Conservation (phyloP, 2,329 filamentous ascomycete species). For the Lojkania enalia region DNA sequence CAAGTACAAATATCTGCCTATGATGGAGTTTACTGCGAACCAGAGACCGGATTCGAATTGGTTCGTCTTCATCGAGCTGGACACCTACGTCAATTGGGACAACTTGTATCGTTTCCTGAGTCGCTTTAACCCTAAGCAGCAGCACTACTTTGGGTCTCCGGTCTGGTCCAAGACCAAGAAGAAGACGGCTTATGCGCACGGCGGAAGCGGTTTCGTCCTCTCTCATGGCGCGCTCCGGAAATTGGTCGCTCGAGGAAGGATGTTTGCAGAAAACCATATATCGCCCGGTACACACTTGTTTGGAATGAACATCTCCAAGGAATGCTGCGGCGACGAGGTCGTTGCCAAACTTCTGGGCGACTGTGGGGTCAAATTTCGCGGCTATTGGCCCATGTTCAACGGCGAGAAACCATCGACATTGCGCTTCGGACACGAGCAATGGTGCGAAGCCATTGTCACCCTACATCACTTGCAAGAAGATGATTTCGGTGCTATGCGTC, state of each 20-base stretch:
- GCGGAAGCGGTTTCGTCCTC: constrained; percentile 49
- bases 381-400: constrained; percentile 52
- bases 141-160: constrained; percentile 47
- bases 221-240: constrained; percentile 55
- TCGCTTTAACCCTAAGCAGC: constrained; percentile 40
- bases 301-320: constrained; percentile 37
- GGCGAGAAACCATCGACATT: constrained; percentile 46
- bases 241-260: constrained; percentile 42
- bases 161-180: constrained; percentile 41
- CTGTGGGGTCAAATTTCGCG: constrained; percentile 39
- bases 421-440: constrained; percentile 45
- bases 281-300: constrained; percentile 40
- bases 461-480: constrained; percentile 40
- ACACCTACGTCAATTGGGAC: constrained; percentile 45
- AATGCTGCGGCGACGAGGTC: constrained; percentile 46
- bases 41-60: constrained; percentile 37
- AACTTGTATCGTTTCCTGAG: constrained; percentile 47
- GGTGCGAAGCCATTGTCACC: constrained; percentile 50
- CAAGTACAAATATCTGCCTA: constrained; percentile 62
- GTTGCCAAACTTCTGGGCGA: constrained; percentile 44
- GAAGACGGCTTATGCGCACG: constrained; percentile 47
- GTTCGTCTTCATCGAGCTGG: constrained; percentile 45
- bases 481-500: constrained; percentile 32
- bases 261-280: constrained; percentile 39
- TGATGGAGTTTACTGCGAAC: constrained; percentile 55